phyloP scores from a whole-genome alignment of 192 early-diverging fungal species.

The Coemansia sp. region DNA sequence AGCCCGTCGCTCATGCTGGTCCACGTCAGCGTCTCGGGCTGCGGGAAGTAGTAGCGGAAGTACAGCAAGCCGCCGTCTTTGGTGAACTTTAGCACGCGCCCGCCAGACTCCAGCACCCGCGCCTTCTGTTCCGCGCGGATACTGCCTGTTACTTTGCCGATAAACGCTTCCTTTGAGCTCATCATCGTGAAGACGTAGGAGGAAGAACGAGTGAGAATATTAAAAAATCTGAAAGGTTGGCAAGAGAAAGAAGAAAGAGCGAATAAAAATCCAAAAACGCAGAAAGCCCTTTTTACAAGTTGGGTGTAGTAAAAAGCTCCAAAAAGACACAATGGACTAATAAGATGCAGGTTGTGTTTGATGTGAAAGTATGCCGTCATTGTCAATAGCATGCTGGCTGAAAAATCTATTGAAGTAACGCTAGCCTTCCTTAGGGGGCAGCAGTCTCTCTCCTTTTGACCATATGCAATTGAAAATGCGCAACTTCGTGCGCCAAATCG shows the following conservation, averaged over 20 bases:
- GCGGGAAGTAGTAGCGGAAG: slow-evolving; percentile 51
- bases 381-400: slow-evolving; percentile 57
- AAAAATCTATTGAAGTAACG: slow-evolving; percentile 63
- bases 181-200: neutral
- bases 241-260: neutral
- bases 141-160: slow-evolving; percentile 14
- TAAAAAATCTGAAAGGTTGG: too few relatives aligned
- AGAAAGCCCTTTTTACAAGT: neutral
- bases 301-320: too few relatives aligned
- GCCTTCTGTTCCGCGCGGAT: slow-evolving; percentile 44
- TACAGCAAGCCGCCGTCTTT: slow-evolving; percentile 51
- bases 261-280: neutral
- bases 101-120: slow-evolving; percentile 35
- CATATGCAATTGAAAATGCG: slow-evolving; percentile 72
- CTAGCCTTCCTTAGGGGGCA: slow-evolving; percentile 62
- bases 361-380: slow-evolving; percentile 55
- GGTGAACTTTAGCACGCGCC: slow-evolving; percentile 55
- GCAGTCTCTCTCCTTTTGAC: slow-evolving; percentile 79
- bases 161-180: slow-evolving; percentile 10
- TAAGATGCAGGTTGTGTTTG: too few relatives aligned
- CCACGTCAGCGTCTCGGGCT: slow-evolving; percentile 44
- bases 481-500: slow-evolving; percentile 76
- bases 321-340: too few relatives aligned
- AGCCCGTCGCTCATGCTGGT: slow-evolving; percentile 40
- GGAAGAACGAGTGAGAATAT: too few relatives aligned